Evolutionary conservation across 2,329 filamentous ascomycete genomes (phyloP).

Genomic region (Clonostachys solani): DNA sequence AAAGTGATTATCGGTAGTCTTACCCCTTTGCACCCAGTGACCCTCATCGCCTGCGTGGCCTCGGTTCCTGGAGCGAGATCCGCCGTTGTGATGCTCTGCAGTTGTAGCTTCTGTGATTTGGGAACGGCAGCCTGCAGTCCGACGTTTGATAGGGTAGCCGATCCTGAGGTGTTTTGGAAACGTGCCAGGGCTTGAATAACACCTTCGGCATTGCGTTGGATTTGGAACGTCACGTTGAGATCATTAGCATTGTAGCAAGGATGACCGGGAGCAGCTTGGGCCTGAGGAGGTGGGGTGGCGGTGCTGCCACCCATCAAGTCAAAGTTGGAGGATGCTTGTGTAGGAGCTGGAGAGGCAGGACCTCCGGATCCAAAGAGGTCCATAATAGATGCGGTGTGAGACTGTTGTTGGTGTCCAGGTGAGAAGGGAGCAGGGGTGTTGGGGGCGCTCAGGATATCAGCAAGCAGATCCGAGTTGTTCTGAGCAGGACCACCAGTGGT

Average conservation of each 20-base stretch:
- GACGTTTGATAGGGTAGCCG: slow-evolving; percentile 65
- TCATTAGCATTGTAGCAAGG: slow-evolving; percentile 85
- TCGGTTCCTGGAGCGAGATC: slow-evolving; percentile 75
- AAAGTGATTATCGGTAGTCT: slow-evolving; percentile 36
- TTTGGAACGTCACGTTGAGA: slow-evolving; percentile 72
- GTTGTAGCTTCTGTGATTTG: slow-evolving; percentile 89
- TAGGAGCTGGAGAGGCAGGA: slow-evolving; percentile 25
- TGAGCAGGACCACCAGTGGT: slow-evolving; percentile 55
- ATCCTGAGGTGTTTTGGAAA: slow-evolving; percentile 73
- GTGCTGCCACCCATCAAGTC: slow-evolving; percentile 42
- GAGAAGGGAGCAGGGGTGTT: slow-evolving; percentile 36
- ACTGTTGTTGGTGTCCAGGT: slow-evolving; percentile 28
- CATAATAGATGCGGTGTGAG: slow-evolving; percentile 74
- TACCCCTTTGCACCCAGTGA: slow-evolving; percentile 83
- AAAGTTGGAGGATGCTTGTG: slow-evolving; percentile 33
- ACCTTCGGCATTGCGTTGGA: slow-evolving; percentile 78
- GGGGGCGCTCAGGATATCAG: slow-evolving; percentile 70
- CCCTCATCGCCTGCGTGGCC: slow-evolving; percentile 86
- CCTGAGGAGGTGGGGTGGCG: slow-evolving; percentile 42
- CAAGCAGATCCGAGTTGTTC: slow-evolving; percentile 83
- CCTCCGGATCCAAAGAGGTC: slow-evolving; percentile 67
- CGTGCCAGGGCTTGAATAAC: slow-evolving; percentile 77
- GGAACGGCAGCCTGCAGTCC: slow-evolving; percentile 92
- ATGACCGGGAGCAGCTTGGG: slow-evolving; percentile 43
- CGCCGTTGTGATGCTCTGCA: slow-evolving; percentile 81